A percentile compares a stretch with the other conserved stretches of the same genome.
Conservation (phyloP, 441 rosid species). For the Flueggea neowawraea region DNA sequence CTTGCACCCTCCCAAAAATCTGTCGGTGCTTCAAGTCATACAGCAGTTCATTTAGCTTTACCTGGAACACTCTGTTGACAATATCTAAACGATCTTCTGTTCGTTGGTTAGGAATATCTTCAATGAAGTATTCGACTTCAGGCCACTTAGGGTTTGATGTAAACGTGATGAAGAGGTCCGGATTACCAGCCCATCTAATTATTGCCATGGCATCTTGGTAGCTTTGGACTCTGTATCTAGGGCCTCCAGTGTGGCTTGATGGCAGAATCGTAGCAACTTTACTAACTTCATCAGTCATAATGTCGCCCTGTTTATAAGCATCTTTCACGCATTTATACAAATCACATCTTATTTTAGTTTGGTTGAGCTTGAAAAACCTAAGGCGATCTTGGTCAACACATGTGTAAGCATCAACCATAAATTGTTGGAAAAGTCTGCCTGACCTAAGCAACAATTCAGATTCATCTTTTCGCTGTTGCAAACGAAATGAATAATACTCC, state of each 20-base stretch:
- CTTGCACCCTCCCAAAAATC: background rate
- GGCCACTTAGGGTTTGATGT: background rate
- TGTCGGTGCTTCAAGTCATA: background rate
- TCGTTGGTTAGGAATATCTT: background rate
- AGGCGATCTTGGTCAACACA: background rate
- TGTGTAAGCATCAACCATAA: background rate
- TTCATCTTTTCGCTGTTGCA: background rate
- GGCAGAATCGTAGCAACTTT: background rate
- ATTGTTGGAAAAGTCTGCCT: background rate
- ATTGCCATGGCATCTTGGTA: constrained; percentile 5
- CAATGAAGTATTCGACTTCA: background rate
- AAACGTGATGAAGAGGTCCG: background rate
- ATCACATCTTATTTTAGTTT: background rate
- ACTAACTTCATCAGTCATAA: background rate
- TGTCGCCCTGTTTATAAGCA: background rate
- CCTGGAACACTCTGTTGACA: background rate
- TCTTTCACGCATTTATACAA: background rate
- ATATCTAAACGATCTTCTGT: background rate
- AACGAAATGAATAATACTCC: background rate
- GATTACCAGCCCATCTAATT: background rate
- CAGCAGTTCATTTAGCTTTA: background rate
- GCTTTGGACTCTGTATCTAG: background rate
- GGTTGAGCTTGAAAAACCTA: background rate
- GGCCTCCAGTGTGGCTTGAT: background rate
- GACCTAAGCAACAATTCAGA: background rate